phyloP scores from a whole-genome alignment of 495 filamentous ascomycete genomes.

The Immersiella caudata region DNA sequence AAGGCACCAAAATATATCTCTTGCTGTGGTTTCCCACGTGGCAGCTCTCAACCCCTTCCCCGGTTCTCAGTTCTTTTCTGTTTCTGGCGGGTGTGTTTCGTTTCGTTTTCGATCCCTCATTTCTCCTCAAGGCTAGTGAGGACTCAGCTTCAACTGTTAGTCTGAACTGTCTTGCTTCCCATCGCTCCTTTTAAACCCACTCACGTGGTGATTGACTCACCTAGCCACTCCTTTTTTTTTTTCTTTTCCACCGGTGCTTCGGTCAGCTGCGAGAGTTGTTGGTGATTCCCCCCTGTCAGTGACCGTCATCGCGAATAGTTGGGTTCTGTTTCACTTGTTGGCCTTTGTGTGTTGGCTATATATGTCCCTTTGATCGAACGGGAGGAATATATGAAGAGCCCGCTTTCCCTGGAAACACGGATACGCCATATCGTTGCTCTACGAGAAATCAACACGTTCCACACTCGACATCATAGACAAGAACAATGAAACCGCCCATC shows the following conservation, averaged over 20 bases:
- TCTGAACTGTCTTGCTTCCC: neutral
- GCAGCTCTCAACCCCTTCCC: neutral
- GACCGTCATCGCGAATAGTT: neutral
- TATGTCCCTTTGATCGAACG: neutral
- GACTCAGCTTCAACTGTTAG: neutral
- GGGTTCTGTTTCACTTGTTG: neutral
- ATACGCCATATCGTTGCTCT: neutral
- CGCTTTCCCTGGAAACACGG: neutral
- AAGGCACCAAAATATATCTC: neutral
- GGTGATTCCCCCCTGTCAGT: neutral
- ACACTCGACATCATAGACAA: neutral
- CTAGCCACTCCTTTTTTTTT: conserved; percentile 21
- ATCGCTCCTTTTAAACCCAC: conserved; percentile 15
- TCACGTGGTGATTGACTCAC: conserved; percentile 16
- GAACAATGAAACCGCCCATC: neutral
- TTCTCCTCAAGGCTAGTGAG: neutral
- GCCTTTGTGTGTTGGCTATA: neutral
- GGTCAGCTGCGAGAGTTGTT: neutral
- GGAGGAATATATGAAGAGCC: neutral
- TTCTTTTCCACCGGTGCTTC: conserved; percentile 1
- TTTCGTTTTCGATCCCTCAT: neutral
- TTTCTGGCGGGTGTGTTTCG: neutral
- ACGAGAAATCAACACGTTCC: neutral
- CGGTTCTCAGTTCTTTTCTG: neutral
- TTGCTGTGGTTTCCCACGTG: conserved; percentile 1